Base-by-base conservation (phyloP, 805 yeast genomes). In the Millerago galiae region DNA sequence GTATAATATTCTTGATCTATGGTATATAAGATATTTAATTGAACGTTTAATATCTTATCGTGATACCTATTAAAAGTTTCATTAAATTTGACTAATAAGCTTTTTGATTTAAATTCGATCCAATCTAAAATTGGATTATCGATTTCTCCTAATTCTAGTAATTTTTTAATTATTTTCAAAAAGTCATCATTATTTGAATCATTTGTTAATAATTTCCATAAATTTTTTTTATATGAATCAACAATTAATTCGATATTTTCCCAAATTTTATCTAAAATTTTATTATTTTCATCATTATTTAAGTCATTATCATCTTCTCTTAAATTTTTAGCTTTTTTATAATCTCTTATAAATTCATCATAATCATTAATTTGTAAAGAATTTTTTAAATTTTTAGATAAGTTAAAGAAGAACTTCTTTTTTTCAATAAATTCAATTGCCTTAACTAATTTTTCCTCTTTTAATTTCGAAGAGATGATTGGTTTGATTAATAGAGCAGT, bases 101-200 rank as follows among this genome's bases (percentile, higher is more conserved):
- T 57, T 18, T 65, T 62, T 36, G 70, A 68, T 52, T 74, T 81
- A 15, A 72, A 61, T 34, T 71, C 64, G 25, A 83, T 70, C 79
- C 88, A 83, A 41, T 72, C 77, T 17, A 70, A 56, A 6, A 83
- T 74, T 5, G 91, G 91, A 55, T 78, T 81, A 43, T 76, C 80
- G 36, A 67, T 71, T 2, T 74, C 71, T n/a, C 80, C 83, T 28
- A 84, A 62, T 47, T 82, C 86, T 35, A 80, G 59, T 28, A 83
- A 63, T 49, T 73, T 75, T n/a, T 72, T 67, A 18, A 82, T 72
- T 11, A 70, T 54, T 10, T 67, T 63, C 16, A 73, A 52, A 45
- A 74, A 70, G 3, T 40, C 44, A n/a, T 48, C 52, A 17, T 40
- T 42, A 15, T 39, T 35, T 11, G 41, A 51, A 18, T 47, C 49